Conservation (phyloP, 2,329 filamentous ascomycete genomes). For the Hirsutella thompsonii region DNA sequence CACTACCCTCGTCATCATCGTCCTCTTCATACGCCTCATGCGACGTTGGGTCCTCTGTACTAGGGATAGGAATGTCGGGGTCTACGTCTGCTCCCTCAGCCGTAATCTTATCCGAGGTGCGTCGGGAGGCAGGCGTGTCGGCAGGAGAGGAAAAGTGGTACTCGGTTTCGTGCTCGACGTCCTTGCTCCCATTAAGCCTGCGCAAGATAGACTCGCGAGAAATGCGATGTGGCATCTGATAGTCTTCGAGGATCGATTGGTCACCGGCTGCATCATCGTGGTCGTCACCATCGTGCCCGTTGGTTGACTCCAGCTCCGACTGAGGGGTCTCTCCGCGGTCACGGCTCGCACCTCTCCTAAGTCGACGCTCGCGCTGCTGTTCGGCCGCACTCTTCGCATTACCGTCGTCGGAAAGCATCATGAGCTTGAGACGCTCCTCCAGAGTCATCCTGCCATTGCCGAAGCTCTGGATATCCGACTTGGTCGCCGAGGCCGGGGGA, state of each 20-base stretch:
- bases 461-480: constrained; percentile 67
- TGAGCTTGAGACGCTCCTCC: constrained; percentile 73
- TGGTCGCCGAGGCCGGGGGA: constrained; percentile 54
- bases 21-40: constrained; percentile 37
- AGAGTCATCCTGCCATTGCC: constrained; percentile 66
- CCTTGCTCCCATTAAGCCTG: constrained; percentile 59
- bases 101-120: constrained; percentile 41
- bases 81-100: constrained; percentile 37
- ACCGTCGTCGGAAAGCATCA: constrained; percentile 69
- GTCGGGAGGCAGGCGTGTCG: constrained; percentile 12
- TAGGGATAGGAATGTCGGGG: constrained; percentile 82
- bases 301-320: constrained; percentile 22
- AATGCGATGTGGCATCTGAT: constrained; percentile 62
- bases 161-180: constrained; percentile 44
- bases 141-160: constrained; percentile 51
- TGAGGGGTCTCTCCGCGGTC: constrained; percentile 34
- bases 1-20: constrained; percentile 26
- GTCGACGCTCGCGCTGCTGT: constrained; percentile 54
- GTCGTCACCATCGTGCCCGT: constrained; percentile 28
- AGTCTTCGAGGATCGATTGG: constrained; percentile 45
- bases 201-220: constrained; percentile 88
- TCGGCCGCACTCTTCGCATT: constrained; percentile 46
- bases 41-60: constrained; percentile 58
- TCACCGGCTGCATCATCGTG: constrained; percentile 49
- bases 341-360: constrained; percentile 46